Base-by-base conservation (phyloP, 805 yeast genomes). In the Tetrapisispora fleetii region DNA sequence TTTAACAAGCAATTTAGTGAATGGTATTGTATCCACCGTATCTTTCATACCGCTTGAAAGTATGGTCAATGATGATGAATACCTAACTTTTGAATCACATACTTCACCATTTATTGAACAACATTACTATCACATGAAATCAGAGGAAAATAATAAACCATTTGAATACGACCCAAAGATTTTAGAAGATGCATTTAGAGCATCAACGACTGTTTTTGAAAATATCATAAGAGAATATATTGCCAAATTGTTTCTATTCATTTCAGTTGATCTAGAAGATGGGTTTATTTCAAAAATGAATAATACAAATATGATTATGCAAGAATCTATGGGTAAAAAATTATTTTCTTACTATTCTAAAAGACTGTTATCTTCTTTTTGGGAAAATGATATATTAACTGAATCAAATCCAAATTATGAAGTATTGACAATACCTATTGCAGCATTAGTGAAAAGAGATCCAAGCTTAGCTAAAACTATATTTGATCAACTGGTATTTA, bases 1-100 rank as follows among this genome's bases (percentile, higher is more conserved):
- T 13, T 80, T 89, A 60, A 82, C 95, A 0, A 71, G 80, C 14
- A 74, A 78, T 45, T 76, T 95, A 0, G 67, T 89, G 39, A 76
- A 80, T 49, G 74, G 85, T 21, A 74, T 91, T 48, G 81, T 85
- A 11, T 72, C 85, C 0, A 76, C 81, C 24, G 80, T 88, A 1
- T 70, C 83, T 10, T 82, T 80, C 47, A 76, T 85, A 5, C 96
- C 96, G 2, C 71, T 88, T 52, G 68, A 70, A 28, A 89, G 84
- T 57, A 58, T 85, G 17, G 73, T 64, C 1, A 42, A 51, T 0
- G 60, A 52, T 6, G 71, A 71, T 16, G 78, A 73, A 48, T 59
- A 60, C 66, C 19, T 67, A 21, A 62, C 70, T 4, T 63, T 64
- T 48, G 70, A 66, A 43, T 67, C 72, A 2, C 58, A 63, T 42